Percentiles rank a stretch among this genome's conserved stretches.
Evolutionary conservation across 1,139 yeast species (phyloP).

Genomic region (Candida dubliniensis): DNA sequence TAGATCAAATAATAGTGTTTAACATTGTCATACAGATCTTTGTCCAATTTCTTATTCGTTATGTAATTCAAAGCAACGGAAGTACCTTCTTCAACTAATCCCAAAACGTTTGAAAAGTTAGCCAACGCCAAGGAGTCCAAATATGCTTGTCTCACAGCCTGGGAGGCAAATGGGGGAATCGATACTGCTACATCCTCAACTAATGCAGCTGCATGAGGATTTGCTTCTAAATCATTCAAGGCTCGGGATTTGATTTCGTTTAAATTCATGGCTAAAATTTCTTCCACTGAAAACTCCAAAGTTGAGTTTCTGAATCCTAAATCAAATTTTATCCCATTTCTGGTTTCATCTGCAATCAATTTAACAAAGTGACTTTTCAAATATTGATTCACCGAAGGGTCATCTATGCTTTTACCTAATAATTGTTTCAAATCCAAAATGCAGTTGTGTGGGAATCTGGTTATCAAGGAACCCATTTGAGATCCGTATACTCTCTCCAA

Average conservation of each 20-base stretch:
- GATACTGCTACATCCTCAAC: slow-evolving; percentile 72
- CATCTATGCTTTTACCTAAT: slow-evolving; percentile 62
- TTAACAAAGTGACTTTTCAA: slow-evolving; percentile 53
- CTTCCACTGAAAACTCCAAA: slow-evolving; percentile 58
- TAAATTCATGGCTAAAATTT: slow-evolving; percentile 79
- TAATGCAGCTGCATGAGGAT: slow-evolving; percentile 30
- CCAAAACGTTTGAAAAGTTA: slow-evolving; percentile 58
- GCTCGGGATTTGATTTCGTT: slow-evolving; percentile 70
- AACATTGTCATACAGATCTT: slow-evolving; percentile 32
- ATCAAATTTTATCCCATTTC: slow-evolving; percentile 57
- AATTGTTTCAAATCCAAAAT: slow-evolving; percentile 67
- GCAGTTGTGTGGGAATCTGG: slow-evolving; percentile 74
- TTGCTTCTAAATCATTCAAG: slow-evolving; percentile 33
- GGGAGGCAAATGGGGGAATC: slow-evolving; percentile 71
- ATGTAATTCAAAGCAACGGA: slow-evolving; percentile 84
- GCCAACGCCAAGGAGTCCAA: slow-evolving; percentile 74
- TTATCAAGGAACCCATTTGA: slow-evolving; percentile 65
- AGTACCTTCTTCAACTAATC: slow-evolving; percentile 83
- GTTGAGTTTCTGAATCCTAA: slow-evolving; percentile 48
- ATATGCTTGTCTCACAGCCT: slow-evolving; percentile 68
- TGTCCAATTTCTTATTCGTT: slow-evolving; percentile 47
- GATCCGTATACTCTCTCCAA: slow-evolving; percentile 80
- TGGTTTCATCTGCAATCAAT: slow-evolving; percentile 37
- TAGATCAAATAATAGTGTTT: slow-evolving; percentile 69
- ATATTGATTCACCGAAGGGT: slow-evolving; percentile 46